Percentiles rank a stretch among this genome's conserved stretches.
Evolutionary conservation across 106 monocot genomes (phyloP).

Genomic region (Hemerocallis citrina): DNA sequence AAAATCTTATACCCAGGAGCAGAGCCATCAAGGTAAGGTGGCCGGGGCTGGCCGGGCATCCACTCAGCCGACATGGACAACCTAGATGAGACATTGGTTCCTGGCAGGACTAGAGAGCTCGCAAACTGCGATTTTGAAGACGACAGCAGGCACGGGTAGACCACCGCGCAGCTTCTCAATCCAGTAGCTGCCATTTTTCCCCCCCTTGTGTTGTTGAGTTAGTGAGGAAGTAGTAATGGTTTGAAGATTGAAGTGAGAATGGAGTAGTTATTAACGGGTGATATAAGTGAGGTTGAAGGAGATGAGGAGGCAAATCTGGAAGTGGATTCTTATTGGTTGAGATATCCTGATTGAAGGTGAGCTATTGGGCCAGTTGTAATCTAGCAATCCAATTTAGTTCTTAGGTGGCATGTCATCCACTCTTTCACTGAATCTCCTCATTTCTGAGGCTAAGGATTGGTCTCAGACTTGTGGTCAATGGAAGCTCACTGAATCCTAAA

Average conservation of each 20-base stretch:
- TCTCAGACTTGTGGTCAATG: no score
- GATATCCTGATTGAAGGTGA: slow-evolving; percentile 7
- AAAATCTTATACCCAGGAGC: slow-evolving; percentile 72
- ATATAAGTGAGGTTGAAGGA: not conserved
- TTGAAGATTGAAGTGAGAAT: no score
- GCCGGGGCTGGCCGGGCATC: slow-evolving; percentile 97
- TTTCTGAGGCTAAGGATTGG: slow-evolving; percentile 1
- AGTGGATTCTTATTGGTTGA: slow-evolving; percentile 25
- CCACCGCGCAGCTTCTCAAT: slow-evolving; percentile 54
- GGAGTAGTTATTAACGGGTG: not conserved
- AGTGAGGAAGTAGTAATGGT: not conserved
- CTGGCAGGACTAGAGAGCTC: slow-evolving; percentile 29
- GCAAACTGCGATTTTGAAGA: slow-evolving; percentile 67
- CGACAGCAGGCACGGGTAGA: slow-evolving; percentile 62
- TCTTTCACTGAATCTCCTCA: no score
- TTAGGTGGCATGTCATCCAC: slow-evolving; percentile 1
- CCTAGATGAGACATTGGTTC: slow-evolving; percentile 23
- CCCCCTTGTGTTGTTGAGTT: not conserved
- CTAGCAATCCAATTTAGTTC: slow-evolving; percentile 9
- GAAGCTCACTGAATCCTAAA: no score
- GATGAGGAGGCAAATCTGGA: slow-evolving; percentile 31
- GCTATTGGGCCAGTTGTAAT: slow-evolving; percentile 33
- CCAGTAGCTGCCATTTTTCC: slow-evolving; percentile 24
- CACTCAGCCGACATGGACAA: slow-evolving; percentile 93
- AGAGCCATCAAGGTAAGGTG: slow-evolving; percentile 85